Evolutionary conservation across 306 rosid genomes (phyloP).

Genomic region (Acmispon strigosus): DNA sequence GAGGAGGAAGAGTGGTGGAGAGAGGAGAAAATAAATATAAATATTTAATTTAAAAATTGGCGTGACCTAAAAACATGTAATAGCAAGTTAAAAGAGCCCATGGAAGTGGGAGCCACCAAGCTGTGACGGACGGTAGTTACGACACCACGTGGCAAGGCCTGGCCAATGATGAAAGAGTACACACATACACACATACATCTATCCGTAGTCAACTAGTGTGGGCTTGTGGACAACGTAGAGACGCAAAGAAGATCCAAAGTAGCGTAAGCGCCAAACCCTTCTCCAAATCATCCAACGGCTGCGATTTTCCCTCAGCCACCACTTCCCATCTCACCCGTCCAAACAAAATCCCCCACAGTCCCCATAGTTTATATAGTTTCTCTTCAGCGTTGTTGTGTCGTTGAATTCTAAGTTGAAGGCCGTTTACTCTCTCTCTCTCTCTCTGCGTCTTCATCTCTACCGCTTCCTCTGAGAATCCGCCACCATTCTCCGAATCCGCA

Average conservation of each 20-base stretch:
- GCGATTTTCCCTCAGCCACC: slow-evolving; percentile 36
- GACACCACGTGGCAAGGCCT: slow-evolving; percentile 10
- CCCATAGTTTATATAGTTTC: slow-evolving; percentile 21
- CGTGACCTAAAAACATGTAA: too few relatives aligned
- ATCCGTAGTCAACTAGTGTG: slow-evolving; percentile 33
- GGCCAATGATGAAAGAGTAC: neutral
- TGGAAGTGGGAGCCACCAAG: neutral
- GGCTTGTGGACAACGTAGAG: slow-evolving; percentile 27
- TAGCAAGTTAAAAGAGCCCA: too few relatives aligned
- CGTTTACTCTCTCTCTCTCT: slow-evolving; percentile 35
- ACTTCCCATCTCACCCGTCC: slow-evolving; percentile 48
- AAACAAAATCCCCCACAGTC: neutral
- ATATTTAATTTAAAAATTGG: too few relatives aligned
- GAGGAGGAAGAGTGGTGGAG: too few relatives aligned
- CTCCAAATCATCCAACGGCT: slow-evolving; percentile 52
- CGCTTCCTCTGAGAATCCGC: slow-evolving; percentile 6
- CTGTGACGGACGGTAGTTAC: neutral
- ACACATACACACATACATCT: neutral
- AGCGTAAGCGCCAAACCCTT: slow-evolving; percentile 84
- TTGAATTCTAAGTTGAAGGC: slow-evolving; percentile 57
- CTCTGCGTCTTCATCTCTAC: neutral
- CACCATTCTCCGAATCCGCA: neutral
- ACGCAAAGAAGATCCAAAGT: slow-evolving; percentile 86
- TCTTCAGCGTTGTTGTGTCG: slow-evolving; percentile 37
- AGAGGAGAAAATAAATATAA: too few relatives aligned